Evolutionary conservation across 2,329 filamentous ascomycete genomes (phyloP).

Genomic region (Phyllosticta ampelicida): DNA sequence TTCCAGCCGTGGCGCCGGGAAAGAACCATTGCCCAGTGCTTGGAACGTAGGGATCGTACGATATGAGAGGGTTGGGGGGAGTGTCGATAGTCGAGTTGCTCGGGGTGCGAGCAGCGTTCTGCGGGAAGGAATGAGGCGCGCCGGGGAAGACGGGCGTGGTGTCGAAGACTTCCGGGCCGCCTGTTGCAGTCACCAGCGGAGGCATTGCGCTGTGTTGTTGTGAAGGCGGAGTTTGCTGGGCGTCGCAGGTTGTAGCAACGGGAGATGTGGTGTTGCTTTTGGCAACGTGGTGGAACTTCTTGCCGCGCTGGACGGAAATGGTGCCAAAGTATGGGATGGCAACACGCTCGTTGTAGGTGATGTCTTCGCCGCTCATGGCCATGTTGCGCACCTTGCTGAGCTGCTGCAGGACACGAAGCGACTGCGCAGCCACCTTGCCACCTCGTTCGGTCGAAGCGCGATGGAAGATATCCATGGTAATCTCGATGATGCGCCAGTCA

Average conservation of each 20-base stretch:
- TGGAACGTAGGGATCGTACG: conserved; percentile 5
- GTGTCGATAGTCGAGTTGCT: neutral
- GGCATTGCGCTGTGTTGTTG: neutral
- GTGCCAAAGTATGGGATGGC: conserved; percentile 34
- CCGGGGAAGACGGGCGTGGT: conserved; percentile 9
- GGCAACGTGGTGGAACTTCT: conserved; percentile 10
- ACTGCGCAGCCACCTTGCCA: conserved; percentile 31
- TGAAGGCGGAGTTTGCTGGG: neutral
- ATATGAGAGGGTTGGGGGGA: conserved; percentile 1
- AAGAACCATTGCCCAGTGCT: neutral
- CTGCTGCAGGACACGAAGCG: conserved; percentile 28
- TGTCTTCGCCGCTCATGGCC: neutral
- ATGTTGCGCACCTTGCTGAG: conserved; percentile 22
- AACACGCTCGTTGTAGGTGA: conserved; percentile 16
- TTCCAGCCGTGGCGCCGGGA: neutral
- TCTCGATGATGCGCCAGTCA: conserved; percentile 29
- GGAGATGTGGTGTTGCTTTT: neutral
- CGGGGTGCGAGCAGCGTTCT: conserved; percentile 7
- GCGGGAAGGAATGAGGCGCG: conserved; percentile 10
- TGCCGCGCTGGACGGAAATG: conserved; percentile 26
- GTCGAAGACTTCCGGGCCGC: conserved; percentile 14
- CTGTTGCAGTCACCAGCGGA: neutral
- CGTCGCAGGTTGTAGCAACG: neutral
- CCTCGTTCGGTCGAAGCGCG: conserved; percentile 31
- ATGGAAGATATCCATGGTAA: conserved; percentile 31